A percentile compares a stretch with the other conserved stretches of the same genome.
phyloP scores from a whole-genome alignment of 768 basidiomycete genomes.

The Polyporus arcularius region DNA sequence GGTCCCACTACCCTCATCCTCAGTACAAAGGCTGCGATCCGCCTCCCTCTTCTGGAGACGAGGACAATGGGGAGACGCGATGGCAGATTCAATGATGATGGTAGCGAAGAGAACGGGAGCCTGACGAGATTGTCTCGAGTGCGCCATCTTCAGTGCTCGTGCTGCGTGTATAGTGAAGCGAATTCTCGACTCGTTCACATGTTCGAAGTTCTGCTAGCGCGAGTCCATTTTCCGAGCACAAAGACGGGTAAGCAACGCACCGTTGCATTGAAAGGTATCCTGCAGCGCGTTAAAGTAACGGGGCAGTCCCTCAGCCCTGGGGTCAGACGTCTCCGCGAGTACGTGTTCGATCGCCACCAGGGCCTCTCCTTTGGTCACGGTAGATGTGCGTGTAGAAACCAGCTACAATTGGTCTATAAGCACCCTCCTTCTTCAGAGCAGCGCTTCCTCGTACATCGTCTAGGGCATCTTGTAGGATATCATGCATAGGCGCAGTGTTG shows the following conservation, averaged over 20 bases:
- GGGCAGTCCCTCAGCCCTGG: constrained; percentile 46
- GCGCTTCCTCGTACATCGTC: constrained; percentile 57
- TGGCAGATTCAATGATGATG: too few relatives aligned
- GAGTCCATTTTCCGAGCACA: too few relatives aligned
- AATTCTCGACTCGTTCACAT: too few relatives aligned
- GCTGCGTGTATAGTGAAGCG: too few relatives aligned
- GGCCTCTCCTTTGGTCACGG: constrained; percentile 52
- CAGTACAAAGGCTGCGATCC: too few relatives aligned
- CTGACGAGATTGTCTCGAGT: too few relatives aligned
- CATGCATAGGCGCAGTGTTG: constrained; percentile 37
- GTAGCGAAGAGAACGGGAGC: too few relatives aligned
- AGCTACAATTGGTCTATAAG: constrained; percentile 48
- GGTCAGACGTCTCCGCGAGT: constrained; percentile 43
- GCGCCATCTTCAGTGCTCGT: too few relatives aligned
- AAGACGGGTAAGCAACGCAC: constrained; percentile 54
- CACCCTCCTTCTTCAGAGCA: background rate
- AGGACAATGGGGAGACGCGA: too few relatives aligned
- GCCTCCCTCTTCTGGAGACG: too few relatives aligned
- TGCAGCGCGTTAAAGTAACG: constrained; percentile 66
- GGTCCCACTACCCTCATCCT: too few relatives aligned
- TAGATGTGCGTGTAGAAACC: constrained; percentile 58
- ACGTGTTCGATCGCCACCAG: constrained; percentile 51
- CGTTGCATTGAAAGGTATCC: constrained; percentile 81
- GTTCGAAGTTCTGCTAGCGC: too few relatives aligned
- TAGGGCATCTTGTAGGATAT: constrained; percentile 57